Conservation (phyloP, 148 eudicot genomes). For the Silene latifolia region DNA sequence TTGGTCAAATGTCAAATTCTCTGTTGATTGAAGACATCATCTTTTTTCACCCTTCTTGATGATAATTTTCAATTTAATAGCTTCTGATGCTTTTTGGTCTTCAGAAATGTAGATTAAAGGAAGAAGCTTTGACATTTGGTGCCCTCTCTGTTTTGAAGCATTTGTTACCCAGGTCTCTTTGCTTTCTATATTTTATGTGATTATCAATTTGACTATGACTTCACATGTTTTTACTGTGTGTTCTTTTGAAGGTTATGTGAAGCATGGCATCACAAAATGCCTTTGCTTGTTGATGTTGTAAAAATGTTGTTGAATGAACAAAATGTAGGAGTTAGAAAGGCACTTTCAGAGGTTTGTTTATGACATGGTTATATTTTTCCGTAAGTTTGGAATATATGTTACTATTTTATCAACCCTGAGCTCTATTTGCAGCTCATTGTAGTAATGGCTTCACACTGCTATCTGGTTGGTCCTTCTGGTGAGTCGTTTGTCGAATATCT, state of each 20-base stretch:
- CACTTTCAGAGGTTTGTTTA: slow-evolving; percentile 81
- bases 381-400: slow-evolving; percentile 6
- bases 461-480: slow-evolving; percentile 90
- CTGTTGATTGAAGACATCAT: neutral
- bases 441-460: slow-evolving; percentile 99
- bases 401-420: slow-evolving; percentile 14
- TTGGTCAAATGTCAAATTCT: neutral
- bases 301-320: slow-evolving; percentile 76
- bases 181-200: slow-evolving; percentile 7
- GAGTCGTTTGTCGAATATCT: slow-evolving; percentile 92
- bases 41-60: neutral
- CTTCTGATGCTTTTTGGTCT: slow-evolving; percentile 13
- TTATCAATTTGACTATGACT: slow-evolving; percentile 12
- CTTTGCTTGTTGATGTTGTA: slow-evolving; percentile 76
- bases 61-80: neutral
- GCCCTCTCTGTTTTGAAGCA: slow-evolving; percentile 92
- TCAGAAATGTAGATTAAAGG: slow-evolving; percentile 97
- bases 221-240: slow-evolving; percentile 15
- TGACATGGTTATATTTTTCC: neutral
- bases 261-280: slow-evolving; percentile 84
- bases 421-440: slow-evolving; percentile 64
- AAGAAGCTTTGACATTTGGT: slow-evolving; percentile 85
- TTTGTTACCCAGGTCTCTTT: slow-evolving; percentile 82
- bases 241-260: slow-evolving; percentile 63
- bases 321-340: slow-evolving; percentile 74